Base-by-base conservation (phyloP, 208 protist genomes). In the Trypanosoma cruzi region DNA sequence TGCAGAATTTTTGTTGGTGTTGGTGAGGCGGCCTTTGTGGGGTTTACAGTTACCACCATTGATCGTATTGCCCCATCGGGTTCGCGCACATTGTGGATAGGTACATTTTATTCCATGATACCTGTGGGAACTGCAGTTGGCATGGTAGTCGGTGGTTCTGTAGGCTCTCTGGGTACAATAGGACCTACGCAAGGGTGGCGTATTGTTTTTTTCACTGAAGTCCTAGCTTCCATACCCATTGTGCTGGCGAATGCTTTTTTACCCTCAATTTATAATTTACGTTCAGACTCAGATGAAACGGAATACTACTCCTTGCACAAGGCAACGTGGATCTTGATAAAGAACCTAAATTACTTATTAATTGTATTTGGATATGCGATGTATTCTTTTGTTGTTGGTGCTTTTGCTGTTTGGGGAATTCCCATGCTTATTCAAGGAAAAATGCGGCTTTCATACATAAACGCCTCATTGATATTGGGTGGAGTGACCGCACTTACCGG, bases 351-450 rank as follows among this genome's bases (percentile, higher is more conserved):
- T 22, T 97, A 88, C 57, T 14, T 92, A 36, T 67, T 94, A 54
- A 76, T 87, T 28, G 75, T 91, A 0, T 65, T 92, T 31, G 93
- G 91, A 34, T 92, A 92, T 59, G 75, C 86, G n/a, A 79, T 79
- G 34, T 94, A 94, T 78, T 94, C 82, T 63, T 96, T 96, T 61
- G 88, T 93, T n/a, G 68, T 89, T 13, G 91, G 90, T 2, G 89
- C 82, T 26, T 65, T 96, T 46, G 82, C 88, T 0, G 84, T 88
- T 18, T 97, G 91, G 90, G 84, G 78, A 28, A 92, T 95, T 31
- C 81, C 82, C 24, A 71, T 95, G 31, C 73, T 96, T 36, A 73
- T 81, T n/a, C 76, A 92, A 48, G 85, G 88, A 0, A 89, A 86
- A 2, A 62, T 97, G 60, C 65, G 68, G 18, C 56, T 94, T 16